Evolutionary conservation across 306 rosid species (phyloP), one percentile per base, ranked within the genome.

Genomic region (Trichosanthes cucumerina): DNA sequence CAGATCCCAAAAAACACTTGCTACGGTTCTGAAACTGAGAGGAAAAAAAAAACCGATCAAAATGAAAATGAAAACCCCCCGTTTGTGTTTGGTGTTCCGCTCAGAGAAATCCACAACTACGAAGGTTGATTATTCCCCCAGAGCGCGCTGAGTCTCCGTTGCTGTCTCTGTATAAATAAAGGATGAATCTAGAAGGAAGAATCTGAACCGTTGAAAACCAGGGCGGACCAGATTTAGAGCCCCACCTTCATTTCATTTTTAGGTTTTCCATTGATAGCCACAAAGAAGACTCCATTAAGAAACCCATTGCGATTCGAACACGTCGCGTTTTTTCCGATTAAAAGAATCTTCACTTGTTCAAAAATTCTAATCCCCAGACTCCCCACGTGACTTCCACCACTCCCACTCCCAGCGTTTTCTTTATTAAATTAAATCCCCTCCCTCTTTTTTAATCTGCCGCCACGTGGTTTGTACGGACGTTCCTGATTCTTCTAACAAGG

Each of bases 241-340:
- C 65, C 69, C 50, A 39, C 34, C 53, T 11, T 72, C 54, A 70
- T 33, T 76, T 76, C 54, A 70, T 18, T 76, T 76, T 76, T 76
- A 58, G 79, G 69, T 76, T 76, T 53, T 53, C 13, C 65, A 49
- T 73, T 49, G 60, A 73, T 26, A 73, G 60, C 58, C 59, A 73
- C 76, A 68, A 12, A 72, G 31, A 28, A 24, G 24, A 72, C 78
- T 73, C 62, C 60, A 50, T 73, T 49, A 73, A 73, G 60, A 50
- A 73, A 31, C 8, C 78, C 31, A 59, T 18, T 14, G 14, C 43
- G 78, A 73, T 73, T 73, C 46, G 26, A 50, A 73, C 78, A 73
- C 78, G 78, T 73, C 2, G 23, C 76, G 8, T 34, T 39, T 28
- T 14, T 49, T 49, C 9, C 6, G 9, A 39, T 39, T 1, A 39